A percentile compares a stretch with the other conserved stretches of the same genome.
Conservation (phyloP, 371 early-diverging fungal species). For the Amoeboaphelidium protococcarum region DNA sequence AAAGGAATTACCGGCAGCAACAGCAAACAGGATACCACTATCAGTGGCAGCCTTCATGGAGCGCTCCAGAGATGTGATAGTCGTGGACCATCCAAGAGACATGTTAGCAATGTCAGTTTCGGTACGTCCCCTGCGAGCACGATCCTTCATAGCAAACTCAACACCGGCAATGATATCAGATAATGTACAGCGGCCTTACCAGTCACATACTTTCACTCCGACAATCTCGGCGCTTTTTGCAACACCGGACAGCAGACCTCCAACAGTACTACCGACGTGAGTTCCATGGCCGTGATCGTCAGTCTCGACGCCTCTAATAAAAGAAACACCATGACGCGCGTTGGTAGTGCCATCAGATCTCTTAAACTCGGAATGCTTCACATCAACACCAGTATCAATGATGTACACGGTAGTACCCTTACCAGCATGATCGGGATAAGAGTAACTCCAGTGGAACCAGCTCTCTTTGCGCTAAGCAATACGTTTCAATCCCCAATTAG, state of each 20-base stretch:
- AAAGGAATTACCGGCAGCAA: constrained; percentile 20
- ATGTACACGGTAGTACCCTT: background rate
- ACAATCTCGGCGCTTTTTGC: background rate
- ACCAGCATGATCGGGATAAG: background rate
- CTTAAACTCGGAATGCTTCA: background rate
- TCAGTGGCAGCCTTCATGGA: constrained; percentile 6
- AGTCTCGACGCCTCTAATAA: background rate
- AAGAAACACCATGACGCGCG: background rate
- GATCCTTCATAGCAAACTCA: too few relatives aligned
- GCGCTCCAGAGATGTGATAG: constrained; percentile 1
- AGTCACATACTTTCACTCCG: background rate
- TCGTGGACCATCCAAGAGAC: background rate
- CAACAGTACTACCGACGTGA: background rate
- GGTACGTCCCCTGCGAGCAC: too few relatives aligned
- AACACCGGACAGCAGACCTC: background rate
- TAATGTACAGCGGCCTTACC: too few relatives aligned
- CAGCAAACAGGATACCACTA: constrained; percentile 13
- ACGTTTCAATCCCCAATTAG: too few relatives aligned
- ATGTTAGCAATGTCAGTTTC: too few relatives aligned
- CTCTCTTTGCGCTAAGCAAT: too few relatives aligned
- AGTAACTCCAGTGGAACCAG: too few relatives aligned
- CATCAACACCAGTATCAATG: background rate
- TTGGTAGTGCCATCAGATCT: background rate
- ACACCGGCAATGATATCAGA: too few relatives aligned
- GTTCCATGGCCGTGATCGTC: background rate